Evolutionary conservation across 2,329 filamentous ascomycete species (phyloP).

Genomic region (Alternaria ethzedia): DNA sequence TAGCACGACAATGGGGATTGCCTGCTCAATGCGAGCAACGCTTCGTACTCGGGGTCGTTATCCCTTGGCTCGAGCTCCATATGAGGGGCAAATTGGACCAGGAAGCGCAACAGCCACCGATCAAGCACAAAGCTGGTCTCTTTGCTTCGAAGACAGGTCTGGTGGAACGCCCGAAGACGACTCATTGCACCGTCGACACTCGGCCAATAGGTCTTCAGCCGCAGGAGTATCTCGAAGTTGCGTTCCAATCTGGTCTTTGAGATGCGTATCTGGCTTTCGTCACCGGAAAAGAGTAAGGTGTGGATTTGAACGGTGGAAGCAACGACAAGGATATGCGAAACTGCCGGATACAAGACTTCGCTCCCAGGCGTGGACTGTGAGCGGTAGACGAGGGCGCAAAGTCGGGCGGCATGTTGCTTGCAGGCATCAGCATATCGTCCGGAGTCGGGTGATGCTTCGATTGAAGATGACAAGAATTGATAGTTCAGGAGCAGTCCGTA

Average conservation of each 20-base stretch:
- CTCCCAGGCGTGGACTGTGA: conserved; percentile 25
- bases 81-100: conserved; percentile 34
- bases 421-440: conserved; percentile 28
- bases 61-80: conserved; percentile 35
- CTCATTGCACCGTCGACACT: conserved; percentile 35
- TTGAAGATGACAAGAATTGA: conserved; percentile 26
- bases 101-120: conserved; percentile 31
- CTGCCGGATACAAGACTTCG: conserved; percentile 30
- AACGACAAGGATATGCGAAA: conserved; percentile 32
- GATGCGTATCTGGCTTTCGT: conserved; percentile 27
- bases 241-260: conserved; percentile 31
- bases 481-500: conserved; percentile 33
- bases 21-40: conserved; percentile 28
- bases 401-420: conserved; percentile 29
- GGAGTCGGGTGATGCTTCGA: conserved; percentile 17
- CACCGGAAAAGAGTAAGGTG: conserved; percentile 29
- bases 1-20: conserved; percentile 33
- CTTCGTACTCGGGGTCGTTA: conserved; percentile 33
- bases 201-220: conserved; percentile 29
- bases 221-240: conserved; percentile 31
- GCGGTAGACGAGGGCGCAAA: conserved; percentile 31
- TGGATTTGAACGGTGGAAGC: conserved; percentile 33
- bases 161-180: conserved; percentile 32
- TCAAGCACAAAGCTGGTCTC: conserved; percentile 36
- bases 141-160: conserved; percentile 32